A percentile compares a stretch with the other conserved stretches of the same genome.
These are phyloP conservation scores for Cucurbita pepo DNA, from an alignment of 306 rosid species.

Conservation along the genomic window DNA sequence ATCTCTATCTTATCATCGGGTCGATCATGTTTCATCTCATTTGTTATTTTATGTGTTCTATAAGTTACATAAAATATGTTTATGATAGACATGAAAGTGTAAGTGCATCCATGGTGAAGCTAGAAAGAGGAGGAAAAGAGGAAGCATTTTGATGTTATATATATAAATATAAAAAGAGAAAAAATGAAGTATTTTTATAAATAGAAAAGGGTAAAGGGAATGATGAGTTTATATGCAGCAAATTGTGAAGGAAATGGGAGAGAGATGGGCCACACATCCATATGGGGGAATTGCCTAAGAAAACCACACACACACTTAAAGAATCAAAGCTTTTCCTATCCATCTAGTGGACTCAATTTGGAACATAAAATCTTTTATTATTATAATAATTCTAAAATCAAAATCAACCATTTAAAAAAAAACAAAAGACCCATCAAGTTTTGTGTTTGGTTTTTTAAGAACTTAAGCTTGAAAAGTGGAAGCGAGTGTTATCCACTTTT, in stretches of 20 bases:
- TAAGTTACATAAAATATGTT: too few species aligned
- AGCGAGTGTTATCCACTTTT: background rate
- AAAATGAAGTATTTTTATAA: background rate
- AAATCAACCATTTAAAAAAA: background rate
- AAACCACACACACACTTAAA: background rate
- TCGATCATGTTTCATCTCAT: too few species aligned
- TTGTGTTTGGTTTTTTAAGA: background rate
- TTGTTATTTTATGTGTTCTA: too few species aligned
- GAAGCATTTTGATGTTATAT: too few species aligned
- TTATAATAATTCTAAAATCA: background rate
- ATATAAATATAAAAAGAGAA: too few species aligned
- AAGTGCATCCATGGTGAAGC: too few species aligned
- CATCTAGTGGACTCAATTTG: background rate
- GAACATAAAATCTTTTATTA: background rate
- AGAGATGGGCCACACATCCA: background rate
- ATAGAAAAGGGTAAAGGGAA: background rate
- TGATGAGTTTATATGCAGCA: background rate
- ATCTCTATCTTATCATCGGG: too few species aligned
- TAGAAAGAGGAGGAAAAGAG: too few species aligned
- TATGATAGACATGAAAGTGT: too few species aligned
- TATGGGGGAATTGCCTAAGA: background rate
- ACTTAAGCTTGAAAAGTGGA: background rate
- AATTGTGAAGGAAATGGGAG: background rate
- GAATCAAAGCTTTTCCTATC: background rate
- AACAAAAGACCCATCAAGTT: background rate